phyloP scores from a whole-genome alignment of 1,139 yeast species.

The Meyerozyma elateridarum region DNA sequence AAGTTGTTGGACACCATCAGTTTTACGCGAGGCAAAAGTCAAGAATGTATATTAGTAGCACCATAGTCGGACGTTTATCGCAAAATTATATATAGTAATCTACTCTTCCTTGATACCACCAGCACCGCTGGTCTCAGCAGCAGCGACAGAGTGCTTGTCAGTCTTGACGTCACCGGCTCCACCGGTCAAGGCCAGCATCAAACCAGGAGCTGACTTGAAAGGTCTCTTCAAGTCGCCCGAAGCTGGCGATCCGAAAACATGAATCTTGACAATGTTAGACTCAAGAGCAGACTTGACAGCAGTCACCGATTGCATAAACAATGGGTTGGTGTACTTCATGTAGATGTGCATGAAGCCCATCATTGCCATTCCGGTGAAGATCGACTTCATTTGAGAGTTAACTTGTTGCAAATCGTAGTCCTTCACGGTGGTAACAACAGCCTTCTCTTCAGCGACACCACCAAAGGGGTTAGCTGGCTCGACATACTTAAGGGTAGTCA shows the following conservation, averaged over 20 bases:
- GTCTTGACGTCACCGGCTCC: conserved; percentile 56
- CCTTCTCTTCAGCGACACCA: conserved; percentile 68
- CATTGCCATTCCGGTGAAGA: conserved; percentile 91
- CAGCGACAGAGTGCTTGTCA: conserved; percentile 81
- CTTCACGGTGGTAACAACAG: conserved; percentile 85
- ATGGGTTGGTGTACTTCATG: conserved; percentile 97
- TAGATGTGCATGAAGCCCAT: conserved; percentile 98
- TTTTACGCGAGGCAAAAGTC: conserved; percentile 55
- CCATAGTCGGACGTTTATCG: too few relatives aligned
- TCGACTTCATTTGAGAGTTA: conserved; percentile 70
- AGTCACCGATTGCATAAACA: conserved; percentile 89
- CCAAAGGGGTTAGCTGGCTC: conserved; percentile 80
- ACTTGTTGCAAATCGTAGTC: conserved; percentile 92
- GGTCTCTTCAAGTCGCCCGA: conserved; percentile 95
- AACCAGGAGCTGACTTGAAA: conserved; percentile 81
- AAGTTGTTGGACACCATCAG: conserved; percentile 54
- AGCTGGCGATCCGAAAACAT: conserved; percentile 79
- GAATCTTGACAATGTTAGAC: conserved; percentile 88
- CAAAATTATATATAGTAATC: conserved; percentile 14
- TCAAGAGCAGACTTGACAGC: conserved; percentile 90
- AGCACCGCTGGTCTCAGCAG: conserved; percentile 78
- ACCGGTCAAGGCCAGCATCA: conserved; percentile 65
- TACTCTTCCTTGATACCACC: conserved; percentile 93
- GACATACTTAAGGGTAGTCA: conserved; percentile 87
- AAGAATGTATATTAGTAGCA: conserved; percentile 57